A percentile compares a stretch with the other conserved stretches of the same genome.
phyloP scores from a whole-genome alignment of 2,329 filamentous ascomycete species.

The Botryotinia globosa region DNA sequence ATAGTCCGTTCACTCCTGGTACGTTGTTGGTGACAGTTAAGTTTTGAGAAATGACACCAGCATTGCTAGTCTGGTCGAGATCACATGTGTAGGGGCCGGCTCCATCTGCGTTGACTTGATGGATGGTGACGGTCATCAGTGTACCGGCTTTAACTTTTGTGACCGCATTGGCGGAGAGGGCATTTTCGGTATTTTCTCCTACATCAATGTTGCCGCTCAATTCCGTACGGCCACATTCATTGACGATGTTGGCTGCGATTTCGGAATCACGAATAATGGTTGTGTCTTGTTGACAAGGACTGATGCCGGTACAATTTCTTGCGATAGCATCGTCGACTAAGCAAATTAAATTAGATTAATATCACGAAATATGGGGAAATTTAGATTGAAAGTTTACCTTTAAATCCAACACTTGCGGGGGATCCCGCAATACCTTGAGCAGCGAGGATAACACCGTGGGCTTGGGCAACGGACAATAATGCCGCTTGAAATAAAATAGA shows the following conservation, averaged over 20 bases:
- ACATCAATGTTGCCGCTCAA: slow-evolving; percentile 60
- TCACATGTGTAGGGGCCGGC: slow-evolving; percentile 56
- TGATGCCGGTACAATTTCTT: slow-evolving; percentile 61
- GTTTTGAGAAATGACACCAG: slow-evolving; percentile 46
- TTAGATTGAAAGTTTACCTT: slow-evolving; percentile 1
- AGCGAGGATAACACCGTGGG: slow-evolving; percentile 17
- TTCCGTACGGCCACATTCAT: slow-evolving; percentile 62
- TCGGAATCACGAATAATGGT: slow-evolving; percentile 61
- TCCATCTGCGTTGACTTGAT: slow-evolving; percentile 54
- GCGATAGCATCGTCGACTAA: slow-evolving; percentile 53
- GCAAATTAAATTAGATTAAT: background rate
- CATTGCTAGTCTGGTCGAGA: slow-evolving; percentile 46
- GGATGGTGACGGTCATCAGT: slow-evolving; percentile 48
- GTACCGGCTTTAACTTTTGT: slow-evolving; percentile 50
- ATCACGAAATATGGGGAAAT: background rate
- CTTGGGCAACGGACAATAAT: slow-evolving; percentile 14
- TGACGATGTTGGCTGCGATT: slow-evolving; percentile 51
- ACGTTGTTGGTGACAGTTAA: slow-evolving; percentile 58
- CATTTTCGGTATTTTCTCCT: slow-evolving; percentile 53
- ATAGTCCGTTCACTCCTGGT: slow-evolving; percentile 48
- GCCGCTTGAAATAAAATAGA: slow-evolving; percentile 14
- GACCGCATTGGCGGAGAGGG: slow-evolving; percentile 45
- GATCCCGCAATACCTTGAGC: slow-evolving; percentile 12
- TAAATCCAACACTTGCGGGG: slow-evolving; percentile 16
- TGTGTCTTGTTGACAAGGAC: slow-evolving; percentile 63